Evolutionary conservation across 2,329 filamentous ascomycete species (phyloP).

Genomic region (Stachybotrys chartarum): DNA sequence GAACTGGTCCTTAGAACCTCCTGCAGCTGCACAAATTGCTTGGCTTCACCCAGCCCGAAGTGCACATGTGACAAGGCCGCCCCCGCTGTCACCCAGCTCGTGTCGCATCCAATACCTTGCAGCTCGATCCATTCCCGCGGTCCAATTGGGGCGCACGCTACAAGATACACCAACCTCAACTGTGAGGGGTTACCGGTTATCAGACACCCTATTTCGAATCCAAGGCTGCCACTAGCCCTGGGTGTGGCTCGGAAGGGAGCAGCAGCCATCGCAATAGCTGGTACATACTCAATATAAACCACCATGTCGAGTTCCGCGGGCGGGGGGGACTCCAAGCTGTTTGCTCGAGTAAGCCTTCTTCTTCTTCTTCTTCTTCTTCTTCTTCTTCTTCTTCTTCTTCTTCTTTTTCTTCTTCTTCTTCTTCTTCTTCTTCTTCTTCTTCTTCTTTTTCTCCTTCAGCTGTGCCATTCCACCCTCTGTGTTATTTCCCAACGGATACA

Average conservation of each 20-base stretch:
- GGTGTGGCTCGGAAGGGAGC: constrained; percentile 7
- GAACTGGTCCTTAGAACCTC: background rate
- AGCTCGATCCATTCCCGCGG: constrained; percentile 1
- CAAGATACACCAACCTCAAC: background rate
- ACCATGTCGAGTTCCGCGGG: constrained; percentile 48
- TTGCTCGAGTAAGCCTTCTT: constrained; percentile 71
- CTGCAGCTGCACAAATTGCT: background rate
- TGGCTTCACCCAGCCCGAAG: background rate
- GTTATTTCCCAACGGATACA: background rate
- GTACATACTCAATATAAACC: constrained; percentile 11
- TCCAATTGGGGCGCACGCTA: constrained; percentile 14
- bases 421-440: constrained; percentile 6
- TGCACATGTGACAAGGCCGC: constrained; percentile 3
- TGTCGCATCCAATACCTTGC: background rate
- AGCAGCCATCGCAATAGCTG: background rate
- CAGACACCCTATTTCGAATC: constrained; percentile 12
- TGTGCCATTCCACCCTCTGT: background rate
- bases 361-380: constrained; percentile 7
- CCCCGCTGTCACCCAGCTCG: constrained; percentile 9
- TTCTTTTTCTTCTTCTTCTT: constrained; percentile 6
- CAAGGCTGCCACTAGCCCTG: constrained; percentile 6
- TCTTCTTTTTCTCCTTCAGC: background rate
- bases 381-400: constrained; percentile 8
- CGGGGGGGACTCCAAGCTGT: constrained; percentile 97
- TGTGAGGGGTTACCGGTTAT: constrained; percentile 15